Conservation (phyloP, 352 stramenopile species). For the Globisporangium iwayamae region DNA sequence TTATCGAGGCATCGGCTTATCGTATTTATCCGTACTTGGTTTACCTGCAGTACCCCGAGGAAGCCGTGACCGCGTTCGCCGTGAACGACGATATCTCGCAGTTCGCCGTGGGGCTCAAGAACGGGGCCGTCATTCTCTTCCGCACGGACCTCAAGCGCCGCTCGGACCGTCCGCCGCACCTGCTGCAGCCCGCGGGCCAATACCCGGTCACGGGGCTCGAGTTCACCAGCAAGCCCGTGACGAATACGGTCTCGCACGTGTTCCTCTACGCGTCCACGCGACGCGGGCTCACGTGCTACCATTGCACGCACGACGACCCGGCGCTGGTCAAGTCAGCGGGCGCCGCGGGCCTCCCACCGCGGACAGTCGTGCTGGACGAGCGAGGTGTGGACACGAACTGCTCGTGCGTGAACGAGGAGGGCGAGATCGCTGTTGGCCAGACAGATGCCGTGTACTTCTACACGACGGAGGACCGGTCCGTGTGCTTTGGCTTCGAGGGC, state of each 20-base stretch:
- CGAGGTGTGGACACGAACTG: constrained; percentile 79
- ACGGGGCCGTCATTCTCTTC: constrained; percentile 83
- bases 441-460: constrained; percentile 89
- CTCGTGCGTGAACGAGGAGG: constrained; percentile 81
- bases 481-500: constrained; percentile 87
- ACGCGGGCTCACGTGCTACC: constrained; percentile 79
- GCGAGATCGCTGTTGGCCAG: constrained; percentile 79
- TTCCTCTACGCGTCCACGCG: constrained; percentile 80
- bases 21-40: neutral
- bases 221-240: constrained; percentile 81
- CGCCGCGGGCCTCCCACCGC: constrained; percentile 50
- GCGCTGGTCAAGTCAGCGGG: constrained; percentile 68
- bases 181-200: constrained; percentile 77
- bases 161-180: constrained; percentile 58
- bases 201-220: constrained; percentile 71
- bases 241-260: constrained; percentile 52
- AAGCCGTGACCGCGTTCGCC: constrained; percentile 83
- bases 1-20: neutral
- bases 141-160: constrained; percentile 74
- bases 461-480: constrained; percentile 81
- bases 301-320: constrained; percentile 82
- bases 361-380: constrained; percentile 77
- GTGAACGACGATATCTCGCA: constrained; percentile 82
- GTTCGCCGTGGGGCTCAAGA: constrained; percentile 77
- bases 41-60: constrained; percentile 58